Evolutionary conservation across 306 rosid species (phyloP).

Genomic region (Trichosanthes truncata): DNA sequence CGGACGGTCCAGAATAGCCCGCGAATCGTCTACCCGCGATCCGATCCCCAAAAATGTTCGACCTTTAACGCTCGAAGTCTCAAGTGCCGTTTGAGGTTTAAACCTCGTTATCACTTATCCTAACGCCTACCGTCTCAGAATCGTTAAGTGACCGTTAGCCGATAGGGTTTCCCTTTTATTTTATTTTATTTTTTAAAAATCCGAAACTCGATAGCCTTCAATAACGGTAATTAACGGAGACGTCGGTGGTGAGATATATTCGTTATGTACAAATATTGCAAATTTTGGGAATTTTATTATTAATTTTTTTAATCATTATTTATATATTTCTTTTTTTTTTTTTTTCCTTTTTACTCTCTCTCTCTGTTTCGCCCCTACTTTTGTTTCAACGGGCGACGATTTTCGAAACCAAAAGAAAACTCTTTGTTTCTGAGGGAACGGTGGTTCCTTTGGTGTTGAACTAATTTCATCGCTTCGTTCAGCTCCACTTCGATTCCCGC

Average conservation of each 20-base stretch:
- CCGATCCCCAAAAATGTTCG: conserved; percentile 22
- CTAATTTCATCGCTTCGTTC: conserved; percentile 31
- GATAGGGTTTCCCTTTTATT: conserved; percentile 17
- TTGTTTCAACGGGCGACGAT: conserved; percentile 98
- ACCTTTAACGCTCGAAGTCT: conserved; percentile 21
- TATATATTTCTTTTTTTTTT: not conserved
- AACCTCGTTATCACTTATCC: conserved; percentile 23
- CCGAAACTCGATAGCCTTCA: not conserved
- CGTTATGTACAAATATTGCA: conserved; percentile 31
- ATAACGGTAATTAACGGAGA: conserved; percentile 70
- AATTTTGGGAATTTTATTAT: not conserved
- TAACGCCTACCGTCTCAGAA: conserved; percentile 16
- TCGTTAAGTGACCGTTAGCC: conserved; percentile 36
- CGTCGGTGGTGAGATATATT: conserved; percentile 69
- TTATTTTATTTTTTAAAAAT: not conserved
- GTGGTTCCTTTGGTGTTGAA: conserved; percentile 16
- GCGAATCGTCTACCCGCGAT: conserved; percentile 9
- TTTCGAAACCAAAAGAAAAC: conserved; percentile 60
- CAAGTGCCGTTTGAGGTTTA: conserved; percentile 86
- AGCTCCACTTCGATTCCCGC: conserved; percentile 74
- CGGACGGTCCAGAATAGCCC: conserved; percentile 33
- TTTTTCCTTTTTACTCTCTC: not conserved
- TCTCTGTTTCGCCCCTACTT: conserved; percentile 18
- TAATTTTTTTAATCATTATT: not conserved
- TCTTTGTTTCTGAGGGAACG: conserved; percentile 19